These are phyloP conservation scores for Pleurotus salmoneostramineus DNA, from an alignment of 768 basidiomycete genomes.

Conservation along the genomic window DNA sequence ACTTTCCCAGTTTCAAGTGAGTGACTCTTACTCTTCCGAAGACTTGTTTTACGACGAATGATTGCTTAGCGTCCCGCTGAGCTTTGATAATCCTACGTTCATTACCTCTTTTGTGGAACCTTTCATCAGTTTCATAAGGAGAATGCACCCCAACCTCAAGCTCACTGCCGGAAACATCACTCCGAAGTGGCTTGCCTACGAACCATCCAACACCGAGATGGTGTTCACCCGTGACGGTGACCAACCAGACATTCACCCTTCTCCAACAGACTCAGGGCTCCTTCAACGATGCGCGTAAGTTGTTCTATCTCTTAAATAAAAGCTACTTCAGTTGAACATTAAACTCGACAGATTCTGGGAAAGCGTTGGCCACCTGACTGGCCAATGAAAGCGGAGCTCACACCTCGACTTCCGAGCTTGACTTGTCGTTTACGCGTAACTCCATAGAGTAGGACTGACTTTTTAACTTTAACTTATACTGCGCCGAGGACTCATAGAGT, in stretches of 20 bases:
- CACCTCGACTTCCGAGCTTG: too few species aligned
- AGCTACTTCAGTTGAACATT: neutral
- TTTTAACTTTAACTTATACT: too few species aligned
- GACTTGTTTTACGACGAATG: neutral
- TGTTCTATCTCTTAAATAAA: neutral
- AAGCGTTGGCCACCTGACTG: conserved; percentile 19
- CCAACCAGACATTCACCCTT: conserved; percentile 23
- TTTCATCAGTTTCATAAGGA: neutral
- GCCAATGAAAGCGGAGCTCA: neutral
- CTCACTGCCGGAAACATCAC: conserved; percentile 28
- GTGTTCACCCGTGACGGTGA: too few species aligned
- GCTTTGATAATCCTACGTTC: neutral
- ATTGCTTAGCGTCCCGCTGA: neutral
- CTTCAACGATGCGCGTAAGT: conserved; percentile 32
- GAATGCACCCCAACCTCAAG: neutral
- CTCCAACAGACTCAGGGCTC: conserved; percentile 25
- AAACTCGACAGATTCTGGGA: conserved; percentile 23
- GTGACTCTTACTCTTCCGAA: neutral
- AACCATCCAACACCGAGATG: too few species aligned
- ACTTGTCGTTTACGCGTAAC: neutral
- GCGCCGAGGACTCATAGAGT: too few species aligned
- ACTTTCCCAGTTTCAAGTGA: conserved; percentile 25
- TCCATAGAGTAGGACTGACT: neutral
- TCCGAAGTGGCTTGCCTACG: conserved; percentile 12
- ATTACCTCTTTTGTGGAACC: neutral